These are phyloP conservation scores for Pichia sporocuriosa DNA, from an alignment of 805 yeast genomes.

Conservation along the genomic window DNA sequence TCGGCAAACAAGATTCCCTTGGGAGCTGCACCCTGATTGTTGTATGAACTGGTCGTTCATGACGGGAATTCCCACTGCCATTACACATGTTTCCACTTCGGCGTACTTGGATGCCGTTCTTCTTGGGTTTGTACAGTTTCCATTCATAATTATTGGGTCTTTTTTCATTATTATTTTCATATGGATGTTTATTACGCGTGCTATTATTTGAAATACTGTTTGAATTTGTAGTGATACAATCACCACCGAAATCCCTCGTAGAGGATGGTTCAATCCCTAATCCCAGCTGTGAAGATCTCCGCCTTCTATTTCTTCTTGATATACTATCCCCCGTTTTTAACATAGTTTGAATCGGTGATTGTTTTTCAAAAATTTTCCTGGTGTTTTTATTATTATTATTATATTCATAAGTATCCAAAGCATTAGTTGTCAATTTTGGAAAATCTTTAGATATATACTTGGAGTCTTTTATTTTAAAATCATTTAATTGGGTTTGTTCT, in stretches of 20 bases:
- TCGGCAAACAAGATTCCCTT: constrained; percentile 55
- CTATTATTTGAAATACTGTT: no score
- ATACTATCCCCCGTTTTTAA: no score
- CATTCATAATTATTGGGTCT: no score
- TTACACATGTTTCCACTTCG: not conserved
- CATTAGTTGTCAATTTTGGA: not conserved
- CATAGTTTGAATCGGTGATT: not conserved
- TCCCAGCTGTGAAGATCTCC: no score
- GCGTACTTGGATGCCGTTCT: not conserved
- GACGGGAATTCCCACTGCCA: no score
- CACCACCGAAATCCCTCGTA: not conserved
- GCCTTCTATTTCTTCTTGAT: no score
- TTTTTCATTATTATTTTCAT: no score
- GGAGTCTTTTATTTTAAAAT: no score
- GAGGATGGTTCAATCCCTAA: no score
- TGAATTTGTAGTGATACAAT: not conserved
- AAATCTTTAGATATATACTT: not conserved
- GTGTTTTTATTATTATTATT: no score
- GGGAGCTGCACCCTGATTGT: constrained; percentile 40
- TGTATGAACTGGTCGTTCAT: constrained; percentile 1
- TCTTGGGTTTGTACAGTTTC: constrained; percentile 1
- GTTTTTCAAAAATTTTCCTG: not conserved
- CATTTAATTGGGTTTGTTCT: not conserved
- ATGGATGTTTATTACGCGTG: no score
- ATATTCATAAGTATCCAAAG: not conserved